Conservation (phyloP, 2,329 filamentous ascomycete genomes). For the Exserohilum rostratum region DNA sequence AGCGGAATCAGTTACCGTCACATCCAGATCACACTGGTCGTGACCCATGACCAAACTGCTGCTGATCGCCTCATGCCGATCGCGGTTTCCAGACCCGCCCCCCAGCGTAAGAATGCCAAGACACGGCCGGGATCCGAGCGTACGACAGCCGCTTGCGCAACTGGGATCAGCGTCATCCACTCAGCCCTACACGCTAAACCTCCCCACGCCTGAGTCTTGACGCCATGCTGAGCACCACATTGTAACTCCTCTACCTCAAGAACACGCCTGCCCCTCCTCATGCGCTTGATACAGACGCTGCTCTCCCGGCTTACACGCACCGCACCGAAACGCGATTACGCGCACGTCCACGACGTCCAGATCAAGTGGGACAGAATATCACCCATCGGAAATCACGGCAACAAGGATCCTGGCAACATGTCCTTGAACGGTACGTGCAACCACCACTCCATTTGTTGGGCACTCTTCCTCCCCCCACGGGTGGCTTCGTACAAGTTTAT, state of each 20-base stretch:
- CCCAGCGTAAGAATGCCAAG: background rate
- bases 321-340: slow-evolving; percentile 25
- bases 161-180: slow-evolving; percentile 17
- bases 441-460: background rate
- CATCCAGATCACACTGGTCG: background rate
- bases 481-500: background rate
- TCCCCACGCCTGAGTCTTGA: slow-evolving; percentile 5
- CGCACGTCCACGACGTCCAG: slow-evolving; percentile 39
- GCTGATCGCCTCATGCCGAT: slow-evolving; percentile 8
- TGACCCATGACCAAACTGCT: background rate
- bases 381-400: background rate
- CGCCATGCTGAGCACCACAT: slow-evolving; percentile 19
- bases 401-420: slow-evolving; percentile 14
- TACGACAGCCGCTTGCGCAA: slow-evolving; percentile 9
- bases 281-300: slow-evolving; percentile 9
- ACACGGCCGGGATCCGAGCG: slow-evolving; percentile 4
- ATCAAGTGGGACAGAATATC: slow-evolving; percentile 11
- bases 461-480: background rate
- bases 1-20: background rate
- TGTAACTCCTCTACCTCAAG: background rate
- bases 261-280: background rate
- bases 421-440: slow-evolving; percentile 14
- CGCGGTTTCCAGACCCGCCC: slow-evolving; percentile 4
- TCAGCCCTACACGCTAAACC: slow-evolving; percentile 19
- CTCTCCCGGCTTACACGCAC: slow-evolving; percentile 1